Base-by-base conservation (phyloP, 345 rosid species). In the Schrenkiella parvula region DNA sequence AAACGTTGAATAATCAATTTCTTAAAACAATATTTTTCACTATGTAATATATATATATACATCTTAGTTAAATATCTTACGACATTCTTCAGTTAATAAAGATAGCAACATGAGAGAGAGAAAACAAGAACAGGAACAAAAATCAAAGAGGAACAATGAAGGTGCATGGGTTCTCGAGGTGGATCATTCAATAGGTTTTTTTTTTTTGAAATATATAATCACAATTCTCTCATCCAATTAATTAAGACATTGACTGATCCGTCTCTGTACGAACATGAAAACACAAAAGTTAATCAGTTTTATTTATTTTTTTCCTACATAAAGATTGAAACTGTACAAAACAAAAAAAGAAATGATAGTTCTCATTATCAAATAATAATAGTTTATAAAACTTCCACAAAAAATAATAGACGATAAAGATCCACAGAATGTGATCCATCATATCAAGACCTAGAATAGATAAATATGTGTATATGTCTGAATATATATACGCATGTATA, bases 391-490 rank as follows among this genome's bases (percentile, higher is more conserved):
- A 35, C 2, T 66, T 13, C 64, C 64, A 43, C 2, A 54, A 63
- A 21, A 41, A 23, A 52, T n/a, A 23, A 52, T 46, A 46, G 41
- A 50, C 51, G 67, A 29, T 34, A 50, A 70, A 26, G 21, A 57
- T 28, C 61, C 3, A 68, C 26, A 48, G 28, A 67, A 67, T 51
- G n/a, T 68, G 73, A 75, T 50, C 63, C 31, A 75, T 75, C 73
- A 67, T 67, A 42, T 75, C 68, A 75, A 41, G 62, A 58, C 68
- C 62, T 41, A 74, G 68, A 73, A 74, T 60, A 54, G 57, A 68
- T 75, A 68, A 32, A 41, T 22, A 59, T 55, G 11, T 32, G 14
- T 53, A 0, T 55, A 22, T 58, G 2, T 67, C 17, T 66, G n/a
- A 13, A 65, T 37, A 21, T 46, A 26, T 47, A 21, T 46, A 26